These are phyloP conservation scores for Colletotrichum cereale DNA, from an alignment of 2,329 filamentous ascomycete species.

Conservation along the genomic window DNA sequence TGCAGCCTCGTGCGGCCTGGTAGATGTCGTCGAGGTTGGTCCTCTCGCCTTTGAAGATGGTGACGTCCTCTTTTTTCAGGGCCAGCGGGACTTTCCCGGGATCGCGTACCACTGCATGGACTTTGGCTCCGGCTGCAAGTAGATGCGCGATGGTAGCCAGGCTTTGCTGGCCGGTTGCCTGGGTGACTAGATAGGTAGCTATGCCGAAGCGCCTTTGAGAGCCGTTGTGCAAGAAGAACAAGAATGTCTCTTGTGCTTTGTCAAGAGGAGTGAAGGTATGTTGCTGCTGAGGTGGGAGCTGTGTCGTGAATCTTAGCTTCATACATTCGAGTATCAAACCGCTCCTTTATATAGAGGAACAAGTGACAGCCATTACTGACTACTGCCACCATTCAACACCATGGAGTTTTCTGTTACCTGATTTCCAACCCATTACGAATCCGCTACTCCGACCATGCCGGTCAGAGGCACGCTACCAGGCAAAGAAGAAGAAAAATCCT, in stretches of 20 bases:
- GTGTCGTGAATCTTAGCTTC: background rate
- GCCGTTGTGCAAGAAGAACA: background rate
- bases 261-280: background rate
- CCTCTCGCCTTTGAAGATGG: conserved; percentile 53
- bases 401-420: background rate
- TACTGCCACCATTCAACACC: background rate
- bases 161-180: conserved; percentile 52
- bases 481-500: background rate
- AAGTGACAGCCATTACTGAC: background rate
- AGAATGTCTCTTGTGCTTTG: background rate
- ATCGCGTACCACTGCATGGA: conserved; percentile 54
- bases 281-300: background rate
- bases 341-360: background rate
- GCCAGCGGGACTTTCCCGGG: conserved; percentile 46
- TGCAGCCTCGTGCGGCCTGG: conserved; percentile 50
- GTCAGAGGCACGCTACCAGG: background rate
- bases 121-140: conserved; percentile 48
- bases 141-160: conserved; percentile 49
- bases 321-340: background rate
- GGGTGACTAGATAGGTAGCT: conserved; percentile 51
- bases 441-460: background rate
- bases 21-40: conserved; percentile 48
- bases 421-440: background rate
- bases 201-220: conserved; percentile 41
- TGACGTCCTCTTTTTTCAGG: conserved; percentile 46